Evolutionary conservation across 345 rosid genomes (phyloP).

Genomic region (Odontarrhena argentea): DNA sequence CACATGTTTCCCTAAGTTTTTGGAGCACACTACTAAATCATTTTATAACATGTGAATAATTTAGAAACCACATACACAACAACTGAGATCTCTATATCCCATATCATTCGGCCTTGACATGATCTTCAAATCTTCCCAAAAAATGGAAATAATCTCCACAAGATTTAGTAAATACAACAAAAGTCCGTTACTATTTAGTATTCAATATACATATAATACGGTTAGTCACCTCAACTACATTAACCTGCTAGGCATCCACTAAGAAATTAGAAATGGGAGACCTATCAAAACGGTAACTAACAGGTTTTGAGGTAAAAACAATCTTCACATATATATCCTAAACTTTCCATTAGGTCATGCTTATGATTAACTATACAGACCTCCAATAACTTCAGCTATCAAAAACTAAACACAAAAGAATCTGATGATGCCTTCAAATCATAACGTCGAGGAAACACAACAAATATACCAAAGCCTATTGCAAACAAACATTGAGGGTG

Average conservation of each 20-base stretch:
- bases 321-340: neutral
- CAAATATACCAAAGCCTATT: neutral
- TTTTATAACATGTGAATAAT: constrained; percentile 13
- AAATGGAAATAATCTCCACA: neutral
- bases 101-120: constrained; percentile 23
- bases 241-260: neutral
- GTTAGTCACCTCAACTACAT: neutral
- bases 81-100: constrained; percentile 15
- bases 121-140: neutral
- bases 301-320: too few species aligned
- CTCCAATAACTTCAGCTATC: neutral
- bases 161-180: constrained; percentile 2
- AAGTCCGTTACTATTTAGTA: constrained; percentile 8
- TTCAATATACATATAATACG: neutral
- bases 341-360: neutral
- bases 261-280: neutral
- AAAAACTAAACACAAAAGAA: neutral
- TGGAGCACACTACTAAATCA: constrained; percentile 18
- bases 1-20: constrained; percentile 38
- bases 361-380: neutral
- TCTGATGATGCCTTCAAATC: neutral
- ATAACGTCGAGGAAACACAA: neutral
- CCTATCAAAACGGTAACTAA: neutral
- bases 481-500: neutral
- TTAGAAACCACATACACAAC: constrained; percentile 6